These are phyloP conservation scores for Coprinellus micaceus DNA, from an alignment of 768 basidiomycete genomes.

Conservation along the genomic window DNA sequence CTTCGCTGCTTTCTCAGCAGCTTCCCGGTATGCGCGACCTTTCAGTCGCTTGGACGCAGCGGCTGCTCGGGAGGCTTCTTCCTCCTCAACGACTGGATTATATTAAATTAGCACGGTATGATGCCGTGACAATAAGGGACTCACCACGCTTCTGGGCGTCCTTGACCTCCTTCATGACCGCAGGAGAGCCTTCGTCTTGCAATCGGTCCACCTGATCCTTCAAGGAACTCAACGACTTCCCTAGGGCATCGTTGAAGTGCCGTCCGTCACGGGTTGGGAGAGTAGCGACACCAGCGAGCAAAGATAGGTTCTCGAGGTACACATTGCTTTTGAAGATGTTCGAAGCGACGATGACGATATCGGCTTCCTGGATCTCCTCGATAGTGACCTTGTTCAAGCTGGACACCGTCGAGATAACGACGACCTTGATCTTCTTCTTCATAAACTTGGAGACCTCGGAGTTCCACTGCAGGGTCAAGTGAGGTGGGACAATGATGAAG, in stretches of 20 bases:
- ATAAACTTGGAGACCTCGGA: constrained; percentile 84
- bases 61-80: constrained; percentile 43
- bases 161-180: constrained; percentile 63
- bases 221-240: constrained; percentile 55
- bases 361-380: constrained; percentile 72
- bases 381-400: constrained; percentile 73
- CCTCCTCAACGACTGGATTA: constrained; percentile 40
- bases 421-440: constrained; percentile 54
- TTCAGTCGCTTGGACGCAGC: constrained; percentile 64
- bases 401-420: constrained; percentile 62
- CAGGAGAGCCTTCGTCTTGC: constrained; percentile 56
- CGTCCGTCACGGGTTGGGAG: constrained; percentile 79
- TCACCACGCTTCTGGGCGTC: constrained; percentile 58
- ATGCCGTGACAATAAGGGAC: constrained; percentile 17
- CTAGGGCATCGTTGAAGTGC: constrained; percentile 83
- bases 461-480: constrained; percentile 87
- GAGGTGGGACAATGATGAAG: constrained; percentile 83
- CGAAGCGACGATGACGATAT: constrained; percentile 83
- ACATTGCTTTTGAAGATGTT: constrained; percentile 78
- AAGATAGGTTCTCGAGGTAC: constrained; percentile 73
- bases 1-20: constrained; percentile 39
- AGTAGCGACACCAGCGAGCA: constrained; percentile 62
- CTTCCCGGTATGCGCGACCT: constrained; percentile 70
- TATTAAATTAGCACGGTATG: constrained; percentile 5
- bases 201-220: constrained; percentile 66